Evolutionary conservation across 1,284 basidiomycete species (phyloP), one percentile per base, ranked within the genome.

Genomic region (Inonotus hispidus): DNA sequence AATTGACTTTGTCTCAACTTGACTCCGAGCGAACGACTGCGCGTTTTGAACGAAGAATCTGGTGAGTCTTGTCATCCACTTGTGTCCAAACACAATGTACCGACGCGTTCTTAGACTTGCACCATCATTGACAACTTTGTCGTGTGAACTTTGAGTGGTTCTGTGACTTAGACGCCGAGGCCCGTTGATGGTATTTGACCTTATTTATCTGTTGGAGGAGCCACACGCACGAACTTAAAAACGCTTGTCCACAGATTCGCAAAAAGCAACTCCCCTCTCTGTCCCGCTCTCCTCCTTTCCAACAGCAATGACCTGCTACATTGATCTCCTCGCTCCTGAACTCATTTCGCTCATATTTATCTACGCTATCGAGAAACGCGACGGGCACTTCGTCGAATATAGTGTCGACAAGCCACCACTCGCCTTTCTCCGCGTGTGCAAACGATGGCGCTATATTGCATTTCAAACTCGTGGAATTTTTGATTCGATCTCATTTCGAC

Each of bases 281-380:
- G 32, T 32, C 8, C 27, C 41, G 43, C 3, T 1, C 41, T n/a
- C 16, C 5, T n/a, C 19, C 10, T 2, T 46, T 13, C 16, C 25
- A 21, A 14, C 43, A 7, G 1, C 11, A 2, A 47, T 50, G 46
- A 13, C 32, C 19, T 23, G 41, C 32, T 38, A 23, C 21, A 46
- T 60, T 43, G 21, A 60, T 39, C 14, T 25, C 29, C 59, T 60
- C 43, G 39, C 59, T 19, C 59, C 52, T 4, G 59, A 60, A 21
- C 16, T 60, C 27, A 27, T 49, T 21, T 38, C 25, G 19, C 23
- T 54, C 43, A 60, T 60, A 39, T 60, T 60, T 43, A 37, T 14
- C 39, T 45, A 19, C 21, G 54, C 52, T 19, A 25, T 55, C 19
- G 53, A 55, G 23, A 46, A 27, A 23, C 43, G 35, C 11, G 53